phyloP scores from a whole-genome alignment of 371 early-diverging fungal genomes.

The Basidiobolus meristosporus region DNA sequence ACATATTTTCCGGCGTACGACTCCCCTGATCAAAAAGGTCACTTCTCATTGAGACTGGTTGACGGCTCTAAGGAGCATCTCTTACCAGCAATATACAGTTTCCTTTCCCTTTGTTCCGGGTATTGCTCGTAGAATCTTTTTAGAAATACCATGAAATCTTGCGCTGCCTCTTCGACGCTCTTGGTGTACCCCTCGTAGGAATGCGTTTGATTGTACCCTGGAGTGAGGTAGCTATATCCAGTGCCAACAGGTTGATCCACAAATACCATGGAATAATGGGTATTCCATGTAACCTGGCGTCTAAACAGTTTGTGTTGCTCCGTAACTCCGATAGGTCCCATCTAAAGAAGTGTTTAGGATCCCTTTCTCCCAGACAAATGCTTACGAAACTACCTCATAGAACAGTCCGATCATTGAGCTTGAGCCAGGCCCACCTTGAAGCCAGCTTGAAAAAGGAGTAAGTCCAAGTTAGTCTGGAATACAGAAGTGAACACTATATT shows the following conservation, averaged over 20 bases:
- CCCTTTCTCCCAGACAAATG: not conserved
- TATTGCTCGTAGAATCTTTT: conserved; percentile 19
- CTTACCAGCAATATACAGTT: conserved; percentile 23
- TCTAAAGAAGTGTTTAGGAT: conserved; percentile 8
- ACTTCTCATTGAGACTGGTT: too few species aligned
- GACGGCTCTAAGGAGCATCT: too few species aligned
- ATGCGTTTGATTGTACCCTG: conserved; percentile 6
- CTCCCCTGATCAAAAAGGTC: too few species aligned
- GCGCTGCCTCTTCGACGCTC: conserved; percentile 19
- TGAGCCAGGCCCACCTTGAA: conserved; percentile 49
- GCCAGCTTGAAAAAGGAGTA: conserved; percentile 10
- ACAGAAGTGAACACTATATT: conserved; percentile 1
- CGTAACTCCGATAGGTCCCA: conserved; percentile 19
- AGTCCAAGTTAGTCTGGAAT: not conserved
- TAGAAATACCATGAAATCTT: conserved; percentile 22
- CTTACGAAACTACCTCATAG: conserved; percentile 6
- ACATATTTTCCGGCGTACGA: conserved; percentile 39
- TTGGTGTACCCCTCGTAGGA: conserved; percentile 16
- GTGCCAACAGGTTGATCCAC: conserved; percentile 51
- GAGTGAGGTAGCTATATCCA: conserved; percentile 16
- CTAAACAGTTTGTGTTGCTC: conserved; percentile 11
- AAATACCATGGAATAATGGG: conserved; percentile 25
- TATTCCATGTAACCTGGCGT: conserved; percentile 17
- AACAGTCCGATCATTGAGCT: conserved; percentile 39
- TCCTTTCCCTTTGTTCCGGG: conserved; percentile 14